Conservation (phyloP, 2,329 filamentous ascomycete species). For the Hypoxylon sp. region DNA sequence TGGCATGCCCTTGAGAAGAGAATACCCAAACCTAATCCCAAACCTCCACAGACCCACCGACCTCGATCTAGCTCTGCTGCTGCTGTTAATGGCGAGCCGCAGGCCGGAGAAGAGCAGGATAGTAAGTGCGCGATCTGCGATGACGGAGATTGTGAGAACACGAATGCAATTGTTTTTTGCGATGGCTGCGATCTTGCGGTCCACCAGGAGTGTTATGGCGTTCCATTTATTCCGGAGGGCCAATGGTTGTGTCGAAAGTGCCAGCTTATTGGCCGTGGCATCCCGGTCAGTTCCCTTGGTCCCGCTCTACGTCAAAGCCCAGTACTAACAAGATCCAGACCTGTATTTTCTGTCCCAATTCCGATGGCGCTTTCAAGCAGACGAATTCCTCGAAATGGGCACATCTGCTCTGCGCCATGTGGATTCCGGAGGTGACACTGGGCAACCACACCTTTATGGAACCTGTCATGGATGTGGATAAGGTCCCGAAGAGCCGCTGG, state of each 20-base stretch:
- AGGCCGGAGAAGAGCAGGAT: slow-evolving; percentile 91
- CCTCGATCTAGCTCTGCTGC: slow-evolving; percentile 94
- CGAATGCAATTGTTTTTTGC: slow-evolving; percentile 98
- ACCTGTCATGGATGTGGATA: slow-evolving; percentile 97
- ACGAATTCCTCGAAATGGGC: slow-evolving; percentile 97
- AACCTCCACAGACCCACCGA: slow-evolving; percentile 93
- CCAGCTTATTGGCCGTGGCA: slow-evolving; percentile 91
- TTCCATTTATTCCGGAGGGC: slow-evolving; percentile 97
- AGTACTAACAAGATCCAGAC: slow-evolving; percentile 64
- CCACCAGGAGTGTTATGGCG: slow-evolving; percentile 98
- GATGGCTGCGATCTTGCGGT: slow-evolving; percentile 98
- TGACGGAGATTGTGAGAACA: slow-evolving; percentile 99
- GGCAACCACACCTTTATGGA: slow-evolving; percentile 99
- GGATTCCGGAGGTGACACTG: slow-evolving; percentile 97
- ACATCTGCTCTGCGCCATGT: slow-evolving; percentile 95
- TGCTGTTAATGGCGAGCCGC: slow-evolving; percentile 93
- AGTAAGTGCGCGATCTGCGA: slow-evolving; percentile 98
- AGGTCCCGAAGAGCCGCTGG: slow-evolving; percentile 95
- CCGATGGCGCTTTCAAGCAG: slow-evolving; percentile 97
- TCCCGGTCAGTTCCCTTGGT: slow-evolving; percentile 71
- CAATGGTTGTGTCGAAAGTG: slow-evolving; percentile 99
- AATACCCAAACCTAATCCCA: slow-evolving; percentile 96
- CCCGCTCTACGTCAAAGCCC: slow-evolving; percentile 11
- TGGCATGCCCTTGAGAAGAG: slow-evolving; percentile 97
- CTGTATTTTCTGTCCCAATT: slow-evolving; percentile 98